Base-by-base conservation (phyloP, 352 stramenopile genomes). In the Phytophthora aleatoria region DNA sequence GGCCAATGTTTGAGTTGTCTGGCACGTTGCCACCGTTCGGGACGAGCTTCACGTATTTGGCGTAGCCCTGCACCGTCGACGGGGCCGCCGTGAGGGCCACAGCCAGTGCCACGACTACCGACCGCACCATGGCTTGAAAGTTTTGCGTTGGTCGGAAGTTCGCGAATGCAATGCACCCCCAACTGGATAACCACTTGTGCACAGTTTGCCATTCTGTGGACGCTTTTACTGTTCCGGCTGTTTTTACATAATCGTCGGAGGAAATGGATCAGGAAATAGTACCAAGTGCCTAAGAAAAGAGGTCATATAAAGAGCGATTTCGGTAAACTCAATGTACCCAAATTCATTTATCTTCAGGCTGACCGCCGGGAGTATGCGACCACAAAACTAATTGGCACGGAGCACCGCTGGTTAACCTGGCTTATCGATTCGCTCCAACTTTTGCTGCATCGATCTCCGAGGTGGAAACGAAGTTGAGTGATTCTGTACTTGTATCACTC, bases 11-110 rank as follows among this genome's bases (percentile, higher is more conserved):
- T 12, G 67, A 30, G 36, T 59, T 51, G 54, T 74, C 67, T 0
- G 77, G 69, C n/a, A 92, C 71, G 35, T 78, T 73, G 33, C 48
- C 73, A 24, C 77, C 81, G 52, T 92, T 92, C 36, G 83, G 83
- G 36, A 89, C 44, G 15, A 85, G 58, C 33, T 67, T 57, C 3
- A 76, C 51, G 64, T 85, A 89, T 55, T 79, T 83, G 48, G 44
- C 38, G 53, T 82, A 87, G 15, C 64, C 54, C 9, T 69, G 36
- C 9, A 76, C 73, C 3, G 12, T 55, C 6, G 64, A 60, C 3
- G 51, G 58, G 3, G 48, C 16, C 15, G 57, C 31, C 16, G 58
- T 11, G 10, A 77, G 30, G 5, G 43, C 42, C 28, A 66, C 48
- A 5, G 43, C 26, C 27, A 66, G 5, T 24, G 60, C 45, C 36